Evolutionary conservation across 2,329 filamentous ascomycete genomes (phyloP), one percentile per base, ranked within the genome.

Genomic region (Talaromyces marneffei): DNA sequence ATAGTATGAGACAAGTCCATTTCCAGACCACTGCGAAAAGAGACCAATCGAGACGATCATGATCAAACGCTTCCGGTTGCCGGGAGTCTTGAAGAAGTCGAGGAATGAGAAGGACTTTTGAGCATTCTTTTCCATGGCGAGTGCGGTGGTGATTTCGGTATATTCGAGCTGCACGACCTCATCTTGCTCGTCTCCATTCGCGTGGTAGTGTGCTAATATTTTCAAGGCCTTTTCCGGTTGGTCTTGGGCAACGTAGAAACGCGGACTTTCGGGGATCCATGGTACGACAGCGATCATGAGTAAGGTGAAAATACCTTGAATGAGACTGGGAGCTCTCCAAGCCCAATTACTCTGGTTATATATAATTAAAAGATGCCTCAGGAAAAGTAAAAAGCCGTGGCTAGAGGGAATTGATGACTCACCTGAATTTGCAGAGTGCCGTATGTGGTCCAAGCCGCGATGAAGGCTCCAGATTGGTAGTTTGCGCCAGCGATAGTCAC

Each of bases 1-100:
- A 71, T 88, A 88, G 74, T 88, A 88, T 64, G 81, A 85, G 69
- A 89, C 84, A 1, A 89, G 75, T 18, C 84, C 85, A 69, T 88
- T 88, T 39, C 87, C 86, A 59, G 82, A 85, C 74, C 86, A 88
- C 72, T 89, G 86, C 1, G 85, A 87, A 69, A 62, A 50, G 8
- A 62, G n/a, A n/a, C 60, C 60, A 25, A 62, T 39, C 7, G 54
- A 53, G 9, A 62, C 4, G 35, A 62, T 29, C 20, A 62, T 57
- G 23, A 40, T 7, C 42, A 78, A 67, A 23, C 80, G 74, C 69
- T 81, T 82, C 46, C 78, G 74, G 35, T 73, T 74, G 62, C 79
- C 75, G 31, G 73, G 75, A 2, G 72, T 75, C 65, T 79, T 79
- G 73, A 81, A 79, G 12, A 83, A 75, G 61, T 80, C 80, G 7